Percentiles rank a stretch among this genome's conserved stretches.
Evolutionary conservation across 1,284 basidiomycete genomes (phyloP).

Genomic region (Austroboletus rostrupii): DNA sequence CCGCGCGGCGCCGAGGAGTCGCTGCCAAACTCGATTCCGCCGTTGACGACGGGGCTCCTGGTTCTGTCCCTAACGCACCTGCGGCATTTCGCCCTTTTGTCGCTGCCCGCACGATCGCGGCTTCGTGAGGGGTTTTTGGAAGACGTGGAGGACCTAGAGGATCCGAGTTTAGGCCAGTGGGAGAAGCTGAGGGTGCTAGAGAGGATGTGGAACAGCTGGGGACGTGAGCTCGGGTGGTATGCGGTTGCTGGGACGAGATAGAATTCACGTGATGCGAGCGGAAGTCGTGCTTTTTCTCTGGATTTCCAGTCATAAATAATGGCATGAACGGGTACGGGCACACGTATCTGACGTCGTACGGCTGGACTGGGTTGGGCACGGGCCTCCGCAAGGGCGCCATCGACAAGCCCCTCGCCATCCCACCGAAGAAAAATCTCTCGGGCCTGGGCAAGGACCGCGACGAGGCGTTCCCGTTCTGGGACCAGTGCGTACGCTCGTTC

Average conservation of each 20-base stretch:
- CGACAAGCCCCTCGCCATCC: slow-evolving; percentile 68
- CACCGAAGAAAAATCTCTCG: slow-evolving; percentile 79
- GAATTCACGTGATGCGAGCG: slow-evolving; percentile 12
- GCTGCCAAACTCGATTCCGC: slow-evolving; percentile 35
- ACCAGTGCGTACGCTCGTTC: slow-evolving; percentile 64
- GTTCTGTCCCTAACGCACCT: slow-evolving; percentile 70
- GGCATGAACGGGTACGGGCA: slow-evolving; percentile 42
- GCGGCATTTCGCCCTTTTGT: slow-evolving; percentile 55
- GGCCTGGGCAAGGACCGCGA: slow-evolving; percentile 90
- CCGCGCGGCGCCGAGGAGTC: slow-evolving; percentile 9
- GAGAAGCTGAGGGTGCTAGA: slow-evolving; percentile 79
- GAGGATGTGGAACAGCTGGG: slow-evolving; percentile 91
- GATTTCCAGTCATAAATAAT: too few species aligned
- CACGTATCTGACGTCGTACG: slow-evolving; percentile 75
- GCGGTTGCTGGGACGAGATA: slow-evolving; percentile 19
- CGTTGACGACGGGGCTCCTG: slow-evolving; percentile 68
- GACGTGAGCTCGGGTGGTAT: slow-evolving; percentile 55
- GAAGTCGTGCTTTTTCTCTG: too few species aligned
- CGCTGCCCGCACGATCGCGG: slow-evolving; percentile 53
- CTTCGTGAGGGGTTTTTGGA: slow-evolving; percentile 78
- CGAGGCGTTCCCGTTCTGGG: slow-evolving; percentile 94
- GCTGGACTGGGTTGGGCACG: slow-evolving; percentile 83
- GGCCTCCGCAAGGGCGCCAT: slow-evolving; percentile 69
- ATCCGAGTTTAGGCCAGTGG: slow-evolving; percentile 58
- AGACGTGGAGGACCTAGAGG: slow-evolving; percentile 83